A percentile compares a stretch with the other conserved stretches of the same genome.
Conservation (phyloP, 2,329 filamentous ascomycete species). For the Hypoxylon sp. region DNA sequence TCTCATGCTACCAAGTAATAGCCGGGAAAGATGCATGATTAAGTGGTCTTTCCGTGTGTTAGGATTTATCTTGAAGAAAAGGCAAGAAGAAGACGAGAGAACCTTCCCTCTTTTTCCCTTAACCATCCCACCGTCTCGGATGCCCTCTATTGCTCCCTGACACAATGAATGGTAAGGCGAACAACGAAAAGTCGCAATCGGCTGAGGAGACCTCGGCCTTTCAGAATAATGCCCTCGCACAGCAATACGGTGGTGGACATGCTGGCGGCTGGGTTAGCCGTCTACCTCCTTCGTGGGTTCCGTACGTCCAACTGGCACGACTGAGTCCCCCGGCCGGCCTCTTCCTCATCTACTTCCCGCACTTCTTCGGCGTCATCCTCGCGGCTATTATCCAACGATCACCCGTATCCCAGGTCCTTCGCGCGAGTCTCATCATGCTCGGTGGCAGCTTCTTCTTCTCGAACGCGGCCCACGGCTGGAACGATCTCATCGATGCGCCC, state of each 20-base stretch:
- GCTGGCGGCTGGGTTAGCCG: slow-evolving; percentile 51
- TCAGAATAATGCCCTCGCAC: slow-evolving; percentile 43
- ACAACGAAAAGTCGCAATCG: slow-evolving; percentile 30
- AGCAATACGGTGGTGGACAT: slow-evolving; percentile 55
- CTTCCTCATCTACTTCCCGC: slow-evolving; percentile 55
- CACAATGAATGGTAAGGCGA: slow-evolving; percentile 37
- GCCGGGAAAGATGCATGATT: slow-evolving; percentile 23
- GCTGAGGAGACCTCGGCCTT: slow-evolving; percentile 31
- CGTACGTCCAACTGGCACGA: slow-evolving; percentile 54
- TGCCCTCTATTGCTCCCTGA: slow-evolving; percentile 4
- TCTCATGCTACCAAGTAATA: slow-evolving; percentile 25
- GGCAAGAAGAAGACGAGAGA: slow-evolving; percentile 8
- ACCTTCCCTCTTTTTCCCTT: slow-evolving; percentile 18
- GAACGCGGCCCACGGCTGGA: slow-evolving; percentile 56
- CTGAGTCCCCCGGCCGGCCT: slow-evolving; percentile 53
- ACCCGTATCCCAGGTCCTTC: slow-evolving; percentile 41
- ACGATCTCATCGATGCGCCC: slow-evolving; percentile 56
- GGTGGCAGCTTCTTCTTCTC: slow-evolving; percentile 54
- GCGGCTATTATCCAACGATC: slow-evolving; percentile 47
- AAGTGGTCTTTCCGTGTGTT: slow-evolving; percentile 21
- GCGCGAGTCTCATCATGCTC: slow-evolving; percentile 42
- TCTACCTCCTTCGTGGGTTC: slow-evolving; percentile 54
- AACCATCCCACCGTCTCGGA: slow-evolving; percentile 6
- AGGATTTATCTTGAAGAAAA: slow-evolving; percentile 12
- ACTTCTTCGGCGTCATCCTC: slow-evolving; percentile 53